Conservation (phyloP, 2,329 filamentous ascomycete species). For the Botrytis paeoniae region DNA sequence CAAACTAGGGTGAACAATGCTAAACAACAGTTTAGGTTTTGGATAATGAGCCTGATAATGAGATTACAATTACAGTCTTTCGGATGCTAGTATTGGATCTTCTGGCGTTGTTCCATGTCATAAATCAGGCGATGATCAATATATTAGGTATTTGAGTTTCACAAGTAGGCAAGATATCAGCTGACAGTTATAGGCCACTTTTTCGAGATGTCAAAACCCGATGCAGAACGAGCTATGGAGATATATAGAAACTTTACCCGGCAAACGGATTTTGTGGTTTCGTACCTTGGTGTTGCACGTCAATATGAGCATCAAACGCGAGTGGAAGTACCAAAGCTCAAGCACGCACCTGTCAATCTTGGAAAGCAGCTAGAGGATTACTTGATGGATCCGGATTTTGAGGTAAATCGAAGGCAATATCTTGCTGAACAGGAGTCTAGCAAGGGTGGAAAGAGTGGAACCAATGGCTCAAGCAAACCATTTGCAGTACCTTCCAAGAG, state of each 20-base stretch:
- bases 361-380: constrained; percentile 91
- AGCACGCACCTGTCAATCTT: constrained; percentile 91
- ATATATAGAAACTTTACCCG: constrained; percentile 91
- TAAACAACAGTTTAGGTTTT: constrained; percentile 60
- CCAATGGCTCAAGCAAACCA: constrained; percentile 42
- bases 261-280: constrained; percentile 89
- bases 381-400: constrained; percentile 90
- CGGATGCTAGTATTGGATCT: constrained; percentile 87
- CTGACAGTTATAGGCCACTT: constrained; percentile 69
- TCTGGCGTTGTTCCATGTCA: constrained; percentile 83
- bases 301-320: constrained; percentile 90
- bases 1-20: constrained; percentile 13
- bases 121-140: constrained; percentile 97
- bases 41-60: constrained; percentile 86
- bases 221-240: constrained; percentile 85
- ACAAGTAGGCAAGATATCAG: not conserved
- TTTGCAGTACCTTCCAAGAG: constrained; percentile 43
- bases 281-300: constrained; percentile 81
- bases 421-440: constrained; percentile 80
- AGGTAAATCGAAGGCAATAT: constrained; percentile 88
- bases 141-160: constrained; percentile 67
- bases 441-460: constrained; percentile 37
- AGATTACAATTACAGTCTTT: constrained; percentile 94
- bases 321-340: constrained; percentile 92
- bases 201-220: constrained; percentile 94